phyloP scores from a whole-genome alignment of 1,284 basidiomycete species.

The Agroathelia rolfsii region DNA sequence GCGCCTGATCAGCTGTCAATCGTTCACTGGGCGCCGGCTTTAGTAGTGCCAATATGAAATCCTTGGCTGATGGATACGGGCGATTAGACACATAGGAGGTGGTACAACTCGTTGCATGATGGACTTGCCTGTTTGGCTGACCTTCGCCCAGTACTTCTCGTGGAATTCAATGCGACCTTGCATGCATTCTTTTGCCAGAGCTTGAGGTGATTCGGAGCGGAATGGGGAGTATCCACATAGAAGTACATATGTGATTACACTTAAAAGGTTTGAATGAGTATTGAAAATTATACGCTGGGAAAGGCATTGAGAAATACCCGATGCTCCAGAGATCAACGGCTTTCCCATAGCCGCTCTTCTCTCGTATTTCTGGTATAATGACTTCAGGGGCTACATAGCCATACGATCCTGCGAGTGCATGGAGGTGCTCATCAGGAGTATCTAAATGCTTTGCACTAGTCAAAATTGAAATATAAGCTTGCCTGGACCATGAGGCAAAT shows the following conservation, averaged over 20 bases:
- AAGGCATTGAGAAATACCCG: too few species aligned
- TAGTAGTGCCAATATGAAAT: constrained; percentile 72
- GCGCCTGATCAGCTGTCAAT: constrained; percentile 56
- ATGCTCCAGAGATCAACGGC: constrained; percentile 91
- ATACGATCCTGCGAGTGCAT: constrained; percentile 79
- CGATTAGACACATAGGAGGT: too few species aligned
- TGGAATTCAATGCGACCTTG: constrained; percentile 84
- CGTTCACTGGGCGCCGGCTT: constrained; percentile 66
- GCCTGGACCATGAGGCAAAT: neutral
- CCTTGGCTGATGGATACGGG: constrained; percentile 49
- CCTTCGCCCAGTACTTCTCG: constrained; percentile 89
- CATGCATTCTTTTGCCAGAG: constrained; percentile 76
- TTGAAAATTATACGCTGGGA: too few species aligned
- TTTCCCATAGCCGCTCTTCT: constrained; percentile 78
- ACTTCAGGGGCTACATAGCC: constrained; percentile 93
- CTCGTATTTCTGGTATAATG: constrained; percentile 90
- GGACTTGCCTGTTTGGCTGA: constrained; percentile 56
- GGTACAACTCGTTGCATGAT: constrained; percentile 45
- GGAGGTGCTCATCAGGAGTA: constrained; percentile 68
- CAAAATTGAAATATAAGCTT: constrained; percentile 5
- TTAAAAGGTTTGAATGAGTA: too few species aligned
- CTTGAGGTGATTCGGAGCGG: constrained; percentile 71
- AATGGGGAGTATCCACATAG: constrained; percentile 93
- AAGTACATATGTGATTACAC: constrained; percentile 89
- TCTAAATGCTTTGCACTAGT: constrained; percentile 78